A percentile compares a stretch with the other conserved stretches of the same genome.
These are phyloP conservation scores for Fusarium drepaniforme DNA, from an alignment of 2,329 filamentous ascomycete species.

Conservation along the genomic window DNA sequence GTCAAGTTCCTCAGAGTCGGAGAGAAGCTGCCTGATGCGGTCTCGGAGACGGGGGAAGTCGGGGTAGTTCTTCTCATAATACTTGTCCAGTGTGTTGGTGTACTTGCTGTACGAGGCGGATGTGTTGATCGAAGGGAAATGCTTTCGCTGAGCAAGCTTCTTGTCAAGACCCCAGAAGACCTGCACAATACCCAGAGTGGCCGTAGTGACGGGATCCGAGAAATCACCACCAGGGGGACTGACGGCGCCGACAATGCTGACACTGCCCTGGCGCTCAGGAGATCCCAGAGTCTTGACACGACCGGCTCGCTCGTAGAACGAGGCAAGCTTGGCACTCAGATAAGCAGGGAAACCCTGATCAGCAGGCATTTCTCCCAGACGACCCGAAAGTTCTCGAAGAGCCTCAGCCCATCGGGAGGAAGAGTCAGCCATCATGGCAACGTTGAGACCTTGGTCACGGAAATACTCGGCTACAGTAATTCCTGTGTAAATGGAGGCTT, in stretches of 20 bases:
- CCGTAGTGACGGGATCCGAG: slow-evolving; percentile 95
- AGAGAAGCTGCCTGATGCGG: slow-evolving; percentile 92
- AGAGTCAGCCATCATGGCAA: slow-evolving; percentile 99
- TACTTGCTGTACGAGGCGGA: slow-evolving; percentile 97
- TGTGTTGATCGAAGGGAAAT: slow-evolving; percentile 99
- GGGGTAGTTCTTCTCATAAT: slow-evolving; percentile 92
- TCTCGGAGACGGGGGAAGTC: slow-evolving; percentile 95
- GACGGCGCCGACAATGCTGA: slow-evolving; percentile 98
- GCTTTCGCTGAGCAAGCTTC: slow-evolving; percentile 98
- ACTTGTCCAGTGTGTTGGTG: slow-evolving; percentile 87
- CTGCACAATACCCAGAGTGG: slow-evolving; percentile 96
- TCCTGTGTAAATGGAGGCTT: slow-evolving; percentile 98
- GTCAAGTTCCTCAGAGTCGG: slow-evolving; percentile 96
- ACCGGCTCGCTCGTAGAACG: slow-evolving; percentile 99
- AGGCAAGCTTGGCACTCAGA: slow-evolving; percentile 94
- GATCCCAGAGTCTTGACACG: slow-evolving; percentile 88
- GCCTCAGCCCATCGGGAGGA: slow-evolving; percentile 98
- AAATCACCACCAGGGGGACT: slow-evolving; percentile 99
- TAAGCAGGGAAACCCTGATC: slow-evolving; percentile 99
- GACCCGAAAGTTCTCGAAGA: slow-evolving; percentile 97
- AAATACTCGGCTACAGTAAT: slow-evolving; percentile 98
- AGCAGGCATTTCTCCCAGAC: slow-evolving; percentile 99
- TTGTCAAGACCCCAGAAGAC: slow-evolving; percentile 99
- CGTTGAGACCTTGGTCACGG: slow-evolving; percentile 94
- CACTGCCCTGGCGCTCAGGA: slow-evolving; percentile 88